Evolutionary conservation across 2,329 filamentous ascomycete genomes (phyloP).

Genomic region (Cryphonectria nitschkei): DNA sequence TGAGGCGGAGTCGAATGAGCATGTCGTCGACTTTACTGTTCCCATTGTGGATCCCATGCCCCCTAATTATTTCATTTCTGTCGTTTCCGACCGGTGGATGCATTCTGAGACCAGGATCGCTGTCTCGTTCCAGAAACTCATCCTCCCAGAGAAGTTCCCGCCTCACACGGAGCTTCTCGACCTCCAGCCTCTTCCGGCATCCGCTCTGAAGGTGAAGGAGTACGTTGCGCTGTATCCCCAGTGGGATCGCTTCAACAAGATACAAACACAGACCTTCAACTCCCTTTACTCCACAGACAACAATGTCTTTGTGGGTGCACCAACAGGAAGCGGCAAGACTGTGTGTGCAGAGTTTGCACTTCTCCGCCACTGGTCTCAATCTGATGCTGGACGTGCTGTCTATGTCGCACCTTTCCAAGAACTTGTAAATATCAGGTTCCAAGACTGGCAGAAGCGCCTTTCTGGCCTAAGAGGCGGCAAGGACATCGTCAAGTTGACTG

Average conservation of each 20-base stretch:
- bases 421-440: conserved; percentile 78
- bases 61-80: conserved; percentile 96
- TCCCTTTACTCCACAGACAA: conserved; percentile 89
- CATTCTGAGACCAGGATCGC: conserved; percentile 92
- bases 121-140: conserved; percentile 92
- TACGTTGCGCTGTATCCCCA: conserved; percentile 80
- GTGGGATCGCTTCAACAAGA: conserved; percentile 92
- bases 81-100: conserved; percentile 97
- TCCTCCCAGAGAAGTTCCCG: conserved; percentile 93
- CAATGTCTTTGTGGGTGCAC: conserved; percentile 90
- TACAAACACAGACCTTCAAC: conserved; percentile 97
- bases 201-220: conserved; percentile 84
- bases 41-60: conserved; percentile 97
- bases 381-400: conserved; percentile 76
- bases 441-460: conserved; percentile 85
- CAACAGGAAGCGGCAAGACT: conserved; percentile 94
- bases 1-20: conserved; percentile 82
- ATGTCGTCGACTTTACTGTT: conserved; percentile 94
- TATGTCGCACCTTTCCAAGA: conserved; percentile 97
- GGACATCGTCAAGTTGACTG: conserved; percentile 88
- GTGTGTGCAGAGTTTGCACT: conserved; percentile 95
- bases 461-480: conserved; percentile 77
- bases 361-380: conserved; percentile 81
- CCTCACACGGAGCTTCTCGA: conserved; percentile 91
- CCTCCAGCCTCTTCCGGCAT: conserved; percentile 86